Evolutionary conservation across 163 green algal species (phyloP), one percentile per base, ranked within the genome.

Genomic region (Scenedesmus sp.): DNA sequence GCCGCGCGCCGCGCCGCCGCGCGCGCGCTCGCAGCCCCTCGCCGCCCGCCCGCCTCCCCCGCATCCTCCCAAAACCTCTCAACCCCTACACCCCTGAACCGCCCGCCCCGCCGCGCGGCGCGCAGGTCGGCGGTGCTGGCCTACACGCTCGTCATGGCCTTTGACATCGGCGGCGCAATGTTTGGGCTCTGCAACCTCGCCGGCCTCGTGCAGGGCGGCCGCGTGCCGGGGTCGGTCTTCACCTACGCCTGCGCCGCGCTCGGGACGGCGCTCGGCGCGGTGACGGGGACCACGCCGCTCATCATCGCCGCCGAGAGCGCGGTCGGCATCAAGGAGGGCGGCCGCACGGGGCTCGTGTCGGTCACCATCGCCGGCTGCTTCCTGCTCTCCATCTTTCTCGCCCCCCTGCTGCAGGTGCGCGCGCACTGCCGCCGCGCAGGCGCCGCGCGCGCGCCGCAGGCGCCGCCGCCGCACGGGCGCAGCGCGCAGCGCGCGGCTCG

Each of bases 271-370:
- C 29, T 90, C 1, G 83, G 85, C 24, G 78, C 83, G 24, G 15
- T 84, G 1, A 86, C 88, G 24, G 87, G 87, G 45, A 89, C 81
- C 14, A 89, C 86, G 1, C 83, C 86, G 0, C 70, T 91, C 36
- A 90, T 90, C 67, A 89, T 88, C 22, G 87, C 87, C 53, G 83
- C 87, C 17, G 88, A 92, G 79, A 87, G 73, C 57, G 88, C 88
- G 9, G 76, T 90, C 29, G 88, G 87, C 28, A 88, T 93, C 79
- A 87, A 89, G 80, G 84, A 90, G 65, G 88, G 88, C 39, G 88
- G 86, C 4, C 72, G 84, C 50, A 93, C 88, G 0, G 88, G 88
- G 2, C 78, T 93, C 28, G 85, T 86, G 53, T 86, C 84, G 0
- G 67, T 88, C 34, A 80, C 78, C 2, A 71, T 87, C 4, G 54